These are phyloP conservation scores for Ganoderma multipileum DNA, from an alignment of 1,284 basidiomycete species.

Conservation along the genomic window DNA sequence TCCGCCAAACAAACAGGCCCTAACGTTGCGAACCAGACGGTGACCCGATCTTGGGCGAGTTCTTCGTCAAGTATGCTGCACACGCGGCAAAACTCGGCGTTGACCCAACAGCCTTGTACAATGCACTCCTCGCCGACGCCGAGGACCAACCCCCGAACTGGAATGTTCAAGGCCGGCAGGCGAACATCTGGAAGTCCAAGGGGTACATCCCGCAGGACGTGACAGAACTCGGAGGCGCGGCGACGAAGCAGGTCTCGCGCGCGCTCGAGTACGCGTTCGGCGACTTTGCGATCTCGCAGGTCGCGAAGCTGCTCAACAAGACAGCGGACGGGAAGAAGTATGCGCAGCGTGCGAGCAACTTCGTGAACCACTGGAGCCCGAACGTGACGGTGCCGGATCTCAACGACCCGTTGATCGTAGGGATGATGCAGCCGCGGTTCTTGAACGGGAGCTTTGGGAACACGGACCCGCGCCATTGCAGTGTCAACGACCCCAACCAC, in stretches of 20 bases:
- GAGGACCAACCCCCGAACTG: slow-evolving; percentile 65
- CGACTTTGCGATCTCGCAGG: slow-evolving; percentile 71
- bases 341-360: slow-evolving; percentile 60
- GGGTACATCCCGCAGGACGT: slow-evolving; percentile 63
- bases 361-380: slow-evolving; percentile 64
- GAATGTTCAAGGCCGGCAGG: slow-evolving; percentile 68
- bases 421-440: slow-evolving; percentile 67
- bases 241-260: slow-evolving; percentile 66
- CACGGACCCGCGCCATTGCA: slow-evolving; percentile 72
- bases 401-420: slow-evolving; percentile 45
- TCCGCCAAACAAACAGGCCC: neutral
- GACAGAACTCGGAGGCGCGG: slow-evolving; percentile 58
- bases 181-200: slow-evolving; percentile 55
- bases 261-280: slow-evolving; percentile 68
- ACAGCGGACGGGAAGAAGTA: slow-evolving; percentile 60
- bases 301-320: slow-evolving; percentile 59
- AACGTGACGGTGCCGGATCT: slow-evolving; percentile 54
- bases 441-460: slow-evolving; percentile 67
- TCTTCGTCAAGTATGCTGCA: slow-evolving; percentile 67
- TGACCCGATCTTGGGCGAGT: slow-evolving; percentile 69
- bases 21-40: slow-evolving; percentile 50
- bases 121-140: slow-evolving; percentile 62
- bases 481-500: slow-evolving; percentile 60
- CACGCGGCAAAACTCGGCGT: slow-evolving; percentile 55
- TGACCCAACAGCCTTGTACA: slow-evolving; percentile 54